Evolutionary conservation across 805 yeast genomes (phyloP), one percentile per base, ranked within the genome.

Genomic region (Limtongia smithiae): DNA sequence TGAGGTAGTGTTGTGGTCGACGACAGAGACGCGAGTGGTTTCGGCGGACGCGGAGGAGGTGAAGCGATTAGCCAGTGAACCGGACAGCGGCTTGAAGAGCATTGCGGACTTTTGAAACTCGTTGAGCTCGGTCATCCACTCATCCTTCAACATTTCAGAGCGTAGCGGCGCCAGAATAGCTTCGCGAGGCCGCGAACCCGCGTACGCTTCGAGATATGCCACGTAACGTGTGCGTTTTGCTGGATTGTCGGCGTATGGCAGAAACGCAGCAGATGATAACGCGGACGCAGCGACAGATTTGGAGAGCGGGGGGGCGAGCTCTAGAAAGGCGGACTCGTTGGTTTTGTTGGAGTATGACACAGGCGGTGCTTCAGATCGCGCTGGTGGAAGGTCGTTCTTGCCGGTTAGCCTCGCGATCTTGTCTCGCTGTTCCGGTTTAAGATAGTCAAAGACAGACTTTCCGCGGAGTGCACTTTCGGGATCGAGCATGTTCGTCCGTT

Each of bases 71-170:
- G 66, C 64, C 42, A 64, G 51, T 25, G 51, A 51, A 4, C 64
- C 63, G 8, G 46, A 38, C 15, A 60, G 46, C 2, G 64, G 62
- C 31, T 57, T 44, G 45, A 62, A 63, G 21, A 63, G 39, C 8
- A 34, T 35, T 2, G 65, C 67, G 8, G 60, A 59, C 36, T 51
- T 49, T 11, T 44, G 39, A 37, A 63, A 63, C 45, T 63, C 66
- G 6, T 37, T 31, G 7, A 54, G 46, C 40, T 63, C 65, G 3
- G n/a, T 25, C 8, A 47, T 31, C 59, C 51, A 32, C 24, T 46
- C 44, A 14, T 35, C 31, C 17, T 22, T 21, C n/a, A 32, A 17
- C 22, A 44, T 20, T 42, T 37, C 22, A 27, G 24, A 6, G 20
- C 14, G 4, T 1, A 25, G 24, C 25, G n/a, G 27, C 14, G 46